Percentiles rank a stretch among this genome's conserved stretches.
Evolutionary conservation across 2,329 filamentous ascomycete genomes (phyloP).

Genomic region (Trichoderma pleuroti): DNA sequence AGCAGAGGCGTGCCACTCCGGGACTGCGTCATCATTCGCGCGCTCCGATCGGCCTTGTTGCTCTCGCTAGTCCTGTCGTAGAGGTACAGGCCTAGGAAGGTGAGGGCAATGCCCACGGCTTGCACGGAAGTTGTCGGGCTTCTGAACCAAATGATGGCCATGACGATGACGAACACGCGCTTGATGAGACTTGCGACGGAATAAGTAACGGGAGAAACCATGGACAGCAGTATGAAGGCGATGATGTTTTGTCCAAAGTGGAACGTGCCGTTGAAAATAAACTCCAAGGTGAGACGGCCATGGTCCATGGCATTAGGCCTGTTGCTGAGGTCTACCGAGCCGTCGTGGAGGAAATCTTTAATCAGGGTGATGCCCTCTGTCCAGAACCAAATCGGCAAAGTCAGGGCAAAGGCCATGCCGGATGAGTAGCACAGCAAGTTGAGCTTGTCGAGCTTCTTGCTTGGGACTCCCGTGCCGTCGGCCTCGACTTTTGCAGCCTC

Average conservation of each 20-base stretch:
- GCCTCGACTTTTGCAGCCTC: conserved; percentile 82
- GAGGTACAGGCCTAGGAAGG: conserved; percentile 87
- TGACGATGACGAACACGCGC: conserved; percentile 92
- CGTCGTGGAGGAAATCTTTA: conserved; percentile 74
- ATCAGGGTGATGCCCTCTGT: conserved; percentile 78
- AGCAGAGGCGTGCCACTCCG: conserved; percentile 52
- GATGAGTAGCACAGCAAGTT: conserved; percentile 98
- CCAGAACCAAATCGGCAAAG: conserved; percentile 88
- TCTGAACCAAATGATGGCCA: conserved; percentile 95
- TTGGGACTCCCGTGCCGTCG: conserved; percentile 59
- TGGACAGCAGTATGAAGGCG: conserved; percentile 85
- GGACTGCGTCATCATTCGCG: conserved; percentile 56
- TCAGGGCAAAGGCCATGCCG: conserved; percentile 83
- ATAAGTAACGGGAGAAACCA: conserved; percentile 95
- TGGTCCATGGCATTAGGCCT: conserved; percentile 69
- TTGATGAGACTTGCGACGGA: conserved; percentile 95
- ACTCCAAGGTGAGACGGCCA: conserved; percentile 73
- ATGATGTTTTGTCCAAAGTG: conserved; percentile 97
- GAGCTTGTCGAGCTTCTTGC: conserved; percentile 88
- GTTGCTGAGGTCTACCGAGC: conserved; percentile 61
- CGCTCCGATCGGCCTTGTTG: conserved; percentile 80
- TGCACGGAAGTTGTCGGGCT: conserved; percentile 82
- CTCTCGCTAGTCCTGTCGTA: conserved; percentile 91
- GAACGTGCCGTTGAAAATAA: conserved; percentile 93
- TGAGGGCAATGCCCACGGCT: conserved; percentile 79